Conservation (phyloP, 768 basidiomycete species). For the Boletellus sp. region DNA sequence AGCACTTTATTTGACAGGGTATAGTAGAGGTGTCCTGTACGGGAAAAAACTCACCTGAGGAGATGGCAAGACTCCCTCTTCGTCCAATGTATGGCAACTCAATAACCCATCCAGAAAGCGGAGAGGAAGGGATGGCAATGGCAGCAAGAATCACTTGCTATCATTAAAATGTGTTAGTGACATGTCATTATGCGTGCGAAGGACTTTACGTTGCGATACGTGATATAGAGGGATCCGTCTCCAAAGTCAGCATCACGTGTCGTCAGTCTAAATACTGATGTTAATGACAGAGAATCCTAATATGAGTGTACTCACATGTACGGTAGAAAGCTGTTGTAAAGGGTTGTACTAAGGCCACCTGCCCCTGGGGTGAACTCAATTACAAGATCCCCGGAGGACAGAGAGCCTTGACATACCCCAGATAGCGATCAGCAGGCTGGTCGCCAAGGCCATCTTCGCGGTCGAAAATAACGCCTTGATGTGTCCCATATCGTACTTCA, state of each 20-base stretch:
- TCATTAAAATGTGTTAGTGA: not conserved
- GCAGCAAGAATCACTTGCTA: slow-evolving; percentile 70
- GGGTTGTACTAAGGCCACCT: slow-evolving; percentile 73
- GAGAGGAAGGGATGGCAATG: slow-evolving; percentile 66
- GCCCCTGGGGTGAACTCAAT: slow-evolving; percentile 41
- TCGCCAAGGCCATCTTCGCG: slow-evolving; percentile 60
- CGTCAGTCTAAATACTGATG: slow-evolving; percentile 42
- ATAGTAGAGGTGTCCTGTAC: slow-evolving; percentile 28
- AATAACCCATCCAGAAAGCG: slow-evolving; percentile 68
- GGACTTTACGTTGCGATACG: slow-evolving; percentile 63
- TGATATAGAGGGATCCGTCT: slow-evolving; percentile 64
- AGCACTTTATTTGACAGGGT: slow-evolving; percentile 50
- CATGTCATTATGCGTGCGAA: no score
- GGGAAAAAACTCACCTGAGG: slow-evolving; percentile 48
- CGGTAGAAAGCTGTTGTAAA: slow-evolving; percentile 55
- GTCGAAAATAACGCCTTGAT: slow-evolving; percentile 63
- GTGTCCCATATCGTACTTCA: slow-evolving; percentile 39
- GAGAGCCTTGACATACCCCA: slow-evolving; percentile 36
- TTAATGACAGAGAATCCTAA: not conserved
- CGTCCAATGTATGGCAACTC: slow-evolving; percentile 62
- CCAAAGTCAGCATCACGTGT: slow-evolving; percentile 67
- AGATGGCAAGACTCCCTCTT: slow-evolving; percentile 61
- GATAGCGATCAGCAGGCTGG: slow-evolving; percentile 50
- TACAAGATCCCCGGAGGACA: not conserved
- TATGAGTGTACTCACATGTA: slow-evolving; percentile 40